Percentiles rank a stretch among this genome's conserved stretches.
These are phyloP conservation scores for Gossypium anomalum DNA, from an alignment of 345 rosid genomes.

Conservation along the genomic window DNA sequence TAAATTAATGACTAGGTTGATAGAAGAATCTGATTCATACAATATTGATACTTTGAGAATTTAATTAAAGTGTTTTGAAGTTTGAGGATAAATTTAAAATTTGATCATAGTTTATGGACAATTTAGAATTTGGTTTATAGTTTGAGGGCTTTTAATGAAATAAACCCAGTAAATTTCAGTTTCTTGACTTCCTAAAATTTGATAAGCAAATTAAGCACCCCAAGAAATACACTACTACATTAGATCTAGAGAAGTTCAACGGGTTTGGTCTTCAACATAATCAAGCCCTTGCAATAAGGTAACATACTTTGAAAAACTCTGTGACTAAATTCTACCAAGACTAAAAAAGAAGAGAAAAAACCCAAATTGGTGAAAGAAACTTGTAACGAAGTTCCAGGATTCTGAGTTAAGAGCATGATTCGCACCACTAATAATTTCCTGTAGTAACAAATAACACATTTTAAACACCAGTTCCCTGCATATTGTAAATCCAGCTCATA, in stretches of 20 bases:
- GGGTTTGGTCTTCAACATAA: not conserved
- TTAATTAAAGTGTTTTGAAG: no score
- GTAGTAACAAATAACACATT: not conserved
- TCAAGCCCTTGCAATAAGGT: not conserved
- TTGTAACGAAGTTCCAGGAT: not conserved
- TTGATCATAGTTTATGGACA: no score
- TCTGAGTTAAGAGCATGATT: not conserved
- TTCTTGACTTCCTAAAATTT: not conserved
- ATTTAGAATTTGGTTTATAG: no score
- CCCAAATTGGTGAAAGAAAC: not conserved
- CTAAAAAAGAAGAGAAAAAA: no score
- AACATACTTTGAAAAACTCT: not conserved
- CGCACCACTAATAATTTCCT: not conserved
- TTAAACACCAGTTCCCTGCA: not conserved
- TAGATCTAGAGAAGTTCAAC: not conserved
- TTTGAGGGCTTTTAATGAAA: no score
- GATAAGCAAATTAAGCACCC: not conserved
- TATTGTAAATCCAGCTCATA: constrained; percentile 1
- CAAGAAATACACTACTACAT: not conserved
- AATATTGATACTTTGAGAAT: no score
- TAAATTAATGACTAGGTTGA: no score
- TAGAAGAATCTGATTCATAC: no score
- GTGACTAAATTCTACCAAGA: not conserved
- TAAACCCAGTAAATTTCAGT: not conserved
- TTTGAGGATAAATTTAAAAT: no score